Evolutionary conservation across 1,139 yeast genomes (phyloP).

Genomic region (Candida freyschussii): DNA sequence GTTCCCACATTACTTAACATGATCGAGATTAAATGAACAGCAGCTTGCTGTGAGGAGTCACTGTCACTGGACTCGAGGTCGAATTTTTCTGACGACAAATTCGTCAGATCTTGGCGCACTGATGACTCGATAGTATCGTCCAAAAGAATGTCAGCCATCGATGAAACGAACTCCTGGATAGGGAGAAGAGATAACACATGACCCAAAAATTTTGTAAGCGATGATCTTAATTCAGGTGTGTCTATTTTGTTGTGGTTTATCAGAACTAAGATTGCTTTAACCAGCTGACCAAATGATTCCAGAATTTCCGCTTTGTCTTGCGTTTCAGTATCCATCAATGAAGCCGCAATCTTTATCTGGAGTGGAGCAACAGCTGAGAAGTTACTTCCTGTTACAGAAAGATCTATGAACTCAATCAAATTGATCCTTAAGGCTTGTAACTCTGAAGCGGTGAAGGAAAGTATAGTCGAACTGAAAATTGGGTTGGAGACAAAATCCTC

Average conservation of each 20-base stretch:
- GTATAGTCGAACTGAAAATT: conserved; percentile 57
- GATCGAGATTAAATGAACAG: conserved; percentile 44
- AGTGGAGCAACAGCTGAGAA: conserved; percentile 41
- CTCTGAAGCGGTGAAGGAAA: conserved; percentile 47
- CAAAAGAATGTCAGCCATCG: conserved; percentile 48
- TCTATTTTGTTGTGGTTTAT: conserved; percentile 12
- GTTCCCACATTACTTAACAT: conserved; percentile 41
- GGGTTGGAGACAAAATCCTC: conserved; percentile 47
- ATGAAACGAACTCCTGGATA: conserved; percentile 60
- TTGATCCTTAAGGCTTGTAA: conserved; percentile 45
- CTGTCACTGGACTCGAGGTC: conserved; percentile 55
- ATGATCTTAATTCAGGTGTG: conserved; percentile 18
- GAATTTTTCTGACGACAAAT: conserved; percentile 64
- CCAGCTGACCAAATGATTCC: conserved; percentile 18
- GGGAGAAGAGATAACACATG: conserved; percentile 69
- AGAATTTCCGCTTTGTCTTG: conserved; percentile 18
- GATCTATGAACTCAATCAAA: conserved; percentile 50
- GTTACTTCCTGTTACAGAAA: conserved; percentile 42
- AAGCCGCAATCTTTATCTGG: conserved; percentile 55
- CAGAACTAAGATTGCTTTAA: conserved; percentile 17
- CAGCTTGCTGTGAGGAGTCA: conserved; percentile 39
- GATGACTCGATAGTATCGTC: conserved; percentile 29
- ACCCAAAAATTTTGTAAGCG: conserved; percentile 47
- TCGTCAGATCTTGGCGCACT: conserved; percentile 48
- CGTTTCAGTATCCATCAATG: conserved; percentile 44